Conservation (phyloP, 805 yeast species). For the Candida germanica region DNA sequence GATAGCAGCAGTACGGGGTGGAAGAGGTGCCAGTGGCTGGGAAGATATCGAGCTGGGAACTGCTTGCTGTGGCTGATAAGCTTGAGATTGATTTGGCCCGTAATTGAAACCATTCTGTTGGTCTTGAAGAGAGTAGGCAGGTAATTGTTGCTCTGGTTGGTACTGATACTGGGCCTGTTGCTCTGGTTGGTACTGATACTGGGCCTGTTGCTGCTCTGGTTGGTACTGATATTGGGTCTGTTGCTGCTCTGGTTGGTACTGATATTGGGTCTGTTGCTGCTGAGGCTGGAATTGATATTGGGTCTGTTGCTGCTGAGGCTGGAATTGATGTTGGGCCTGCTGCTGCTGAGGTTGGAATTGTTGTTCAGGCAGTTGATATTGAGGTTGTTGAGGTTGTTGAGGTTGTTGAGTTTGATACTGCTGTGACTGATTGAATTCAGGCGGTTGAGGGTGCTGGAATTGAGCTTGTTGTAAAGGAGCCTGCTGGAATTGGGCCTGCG, state of each 20-base stretch:
- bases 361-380: slow-evolving; percentile 9
- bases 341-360: slow-evolving; percentile 6
- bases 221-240: slow-evolving; percentile 1
- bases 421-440: too few species aligned
- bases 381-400: slow-evolving; percentile 10
- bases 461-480: slow-evolving; percentile 8
- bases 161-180: not conserved
- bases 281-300: slow-evolving; percentile 4
- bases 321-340: not conserved
- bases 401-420: slow-evolving; percentile 12
- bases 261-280: not conserved
- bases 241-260: slow-evolving; percentile 9
- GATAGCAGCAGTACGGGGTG: not conserved
- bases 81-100: slow-evolving; percentile 9
- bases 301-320: slow-evolving; percentile 5
- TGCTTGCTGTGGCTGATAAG: slow-evolving; percentile 9
- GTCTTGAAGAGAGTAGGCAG: slow-evolving; percentile 3
- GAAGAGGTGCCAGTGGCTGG: slow-evolving; percentile 9
- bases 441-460: slow-evolving; percentile 3
- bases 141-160: slow-evolving; percentile 1
- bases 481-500: slow-evolving; percentile 6
- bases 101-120: slow-evolving; percentile 6
- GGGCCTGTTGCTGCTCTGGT: not conserved
- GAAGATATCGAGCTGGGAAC: slow-evolving; percentile 2
- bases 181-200: not conserved